Conservation (phyloP, 2,329 filamentous ascomycete genomes). For the Ophiostoma sp. region DNA sequence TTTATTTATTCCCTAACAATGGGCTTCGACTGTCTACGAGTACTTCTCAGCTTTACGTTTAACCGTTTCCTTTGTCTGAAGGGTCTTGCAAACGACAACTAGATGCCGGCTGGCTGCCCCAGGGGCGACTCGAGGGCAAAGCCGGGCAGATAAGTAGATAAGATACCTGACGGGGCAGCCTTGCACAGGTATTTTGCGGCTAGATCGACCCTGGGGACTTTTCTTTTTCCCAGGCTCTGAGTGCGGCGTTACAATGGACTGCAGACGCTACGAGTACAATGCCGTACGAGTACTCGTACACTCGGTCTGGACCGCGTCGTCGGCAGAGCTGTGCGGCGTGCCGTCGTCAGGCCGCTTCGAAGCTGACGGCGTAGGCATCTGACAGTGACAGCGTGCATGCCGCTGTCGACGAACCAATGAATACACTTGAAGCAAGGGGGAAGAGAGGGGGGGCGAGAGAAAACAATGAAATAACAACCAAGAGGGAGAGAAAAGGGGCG, state of each 20-base stretch:
- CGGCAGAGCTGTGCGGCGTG: neutral
- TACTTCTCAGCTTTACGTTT: neutral
- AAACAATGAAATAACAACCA: too few relatives aligned
- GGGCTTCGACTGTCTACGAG: neutral
- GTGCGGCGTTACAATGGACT: too few relatives aligned
- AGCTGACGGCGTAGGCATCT: neutral
- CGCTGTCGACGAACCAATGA: too few relatives aligned
- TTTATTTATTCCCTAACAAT: neutral
- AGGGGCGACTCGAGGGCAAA: constrained; percentile 8
- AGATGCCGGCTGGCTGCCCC: neutral
- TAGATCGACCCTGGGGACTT: neutral
- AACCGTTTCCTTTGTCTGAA: constrained; percentile 7
- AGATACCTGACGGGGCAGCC: neutral
- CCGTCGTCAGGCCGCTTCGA: neutral
- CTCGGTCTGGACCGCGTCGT: neutral
- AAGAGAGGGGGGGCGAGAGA: too few relatives aligned
- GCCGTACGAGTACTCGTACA: too few relatives aligned
- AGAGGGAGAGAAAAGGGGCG: too few relatives aligned
- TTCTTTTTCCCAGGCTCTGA: neutral
- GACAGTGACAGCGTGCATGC: neutral
- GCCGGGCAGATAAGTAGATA: neutral
- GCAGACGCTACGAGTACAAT: too few relatives aligned
- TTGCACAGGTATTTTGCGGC: neutral
- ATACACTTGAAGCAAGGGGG: too few relatives aligned
- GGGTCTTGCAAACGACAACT: neutral